Conservation (phyloP, 2,329 filamentous ascomycete species). For the Penicillium freii region DNA sequence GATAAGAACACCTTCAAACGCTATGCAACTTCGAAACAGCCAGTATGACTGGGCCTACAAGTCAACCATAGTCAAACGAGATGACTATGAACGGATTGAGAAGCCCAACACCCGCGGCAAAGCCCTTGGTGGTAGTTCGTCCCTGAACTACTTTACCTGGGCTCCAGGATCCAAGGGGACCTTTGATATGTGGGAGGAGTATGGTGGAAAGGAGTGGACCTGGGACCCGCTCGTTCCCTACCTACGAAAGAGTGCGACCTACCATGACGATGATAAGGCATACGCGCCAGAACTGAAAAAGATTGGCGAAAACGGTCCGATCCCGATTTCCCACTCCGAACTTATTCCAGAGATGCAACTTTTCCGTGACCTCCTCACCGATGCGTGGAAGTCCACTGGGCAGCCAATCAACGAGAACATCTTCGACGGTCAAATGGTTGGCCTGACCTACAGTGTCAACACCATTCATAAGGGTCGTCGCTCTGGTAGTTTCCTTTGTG, state of each 20-base stretch:
- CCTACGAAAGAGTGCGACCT: slow-evolving; percentile 57
- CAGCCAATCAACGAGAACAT: slow-evolving; percentile 54
- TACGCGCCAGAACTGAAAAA: slow-evolving; percentile 51
- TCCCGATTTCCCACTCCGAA: slow-evolving; percentile 56
- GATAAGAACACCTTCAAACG: slow-evolving; percentile 57
- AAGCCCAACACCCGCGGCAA: slow-evolving; percentile 64
- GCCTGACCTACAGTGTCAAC: slow-evolving; percentile 55
- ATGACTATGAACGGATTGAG: slow-evolving; percentile 59
- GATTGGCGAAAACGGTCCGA: slow-evolving; percentile 53
- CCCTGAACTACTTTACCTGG: slow-evolving; percentile 65
- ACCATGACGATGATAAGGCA: slow-evolving; percentile 54
- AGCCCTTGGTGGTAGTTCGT: slow-evolving; percentile 58
- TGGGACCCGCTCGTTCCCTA: slow-evolving; percentile 55
- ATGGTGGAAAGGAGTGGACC: slow-evolving; percentile 53
- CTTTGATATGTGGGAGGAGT: slow-evolving; percentile 53
- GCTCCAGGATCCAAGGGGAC: slow-evolving; percentile 57
- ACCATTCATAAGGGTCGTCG: slow-evolving; percentile 59
- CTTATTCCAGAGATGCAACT: slow-evolving; percentile 53
- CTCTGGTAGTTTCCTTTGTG: slow-evolving; percentile 52
- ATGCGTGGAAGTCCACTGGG: slow-evolving; percentile 56
- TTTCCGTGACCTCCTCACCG: slow-evolving; percentile 47
- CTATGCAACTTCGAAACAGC: slow-evolving; percentile 57
- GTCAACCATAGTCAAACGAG: slow-evolving; percentile 57
- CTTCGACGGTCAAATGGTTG: slow-evolving; percentile 55
- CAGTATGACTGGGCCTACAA: slow-evolving; percentile 63